Base-by-base conservation (phyloP, 768 basidiomycete species). In the Daedaleopsis nitida region DNA sequence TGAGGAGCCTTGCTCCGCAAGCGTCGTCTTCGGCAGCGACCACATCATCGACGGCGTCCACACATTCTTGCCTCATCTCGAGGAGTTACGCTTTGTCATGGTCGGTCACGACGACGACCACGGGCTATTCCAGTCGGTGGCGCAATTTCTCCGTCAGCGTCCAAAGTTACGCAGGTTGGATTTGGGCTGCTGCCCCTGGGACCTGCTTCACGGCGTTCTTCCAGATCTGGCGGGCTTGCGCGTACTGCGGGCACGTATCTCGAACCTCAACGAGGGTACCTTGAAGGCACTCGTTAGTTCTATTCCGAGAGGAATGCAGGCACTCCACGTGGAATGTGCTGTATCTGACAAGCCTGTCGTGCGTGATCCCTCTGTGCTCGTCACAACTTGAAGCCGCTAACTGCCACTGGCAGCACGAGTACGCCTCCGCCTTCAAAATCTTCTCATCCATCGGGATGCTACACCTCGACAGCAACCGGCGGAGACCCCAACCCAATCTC, bases 121-220 rank as follows among this genome's bases (percentile, higher is more conserved):
- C 3, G 67, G 55, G 3, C 71, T 89, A 13, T 88, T 86, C 69
- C 74, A 80, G 59, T 76, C 81, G 55, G 83, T 88, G 6, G 80
- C 78, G 0, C 79, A 78, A 57, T 86, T 88, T 66, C 69, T 88
- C 23, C 76, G 78, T 19, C 72, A 76, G 38, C 76, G 87, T 32
- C 74, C 74, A 59, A 76, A 74, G 50, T 72, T 88, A 35, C 70
- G 86, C 43, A 73, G 83, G 44, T 75, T 89, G 35, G 87, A 88
- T 72, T 74, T 89, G 37, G 86, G 87, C 2, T 78, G 73, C 58
- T 89, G 87, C 68, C 87, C 87, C 2, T 87, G 84, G 83, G 86
- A 87, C 27, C 73, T 88, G 23, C 81, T 83, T 14, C 73, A 75
- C 12, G 73, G 72, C 12, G 72, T 88, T 32, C 72, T 88, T 5